Evolutionary conservation across 2,329 filamentous ascomycete genomes (phyloP).

Genomic region (Aspergillus thermomutatus): DNA sequence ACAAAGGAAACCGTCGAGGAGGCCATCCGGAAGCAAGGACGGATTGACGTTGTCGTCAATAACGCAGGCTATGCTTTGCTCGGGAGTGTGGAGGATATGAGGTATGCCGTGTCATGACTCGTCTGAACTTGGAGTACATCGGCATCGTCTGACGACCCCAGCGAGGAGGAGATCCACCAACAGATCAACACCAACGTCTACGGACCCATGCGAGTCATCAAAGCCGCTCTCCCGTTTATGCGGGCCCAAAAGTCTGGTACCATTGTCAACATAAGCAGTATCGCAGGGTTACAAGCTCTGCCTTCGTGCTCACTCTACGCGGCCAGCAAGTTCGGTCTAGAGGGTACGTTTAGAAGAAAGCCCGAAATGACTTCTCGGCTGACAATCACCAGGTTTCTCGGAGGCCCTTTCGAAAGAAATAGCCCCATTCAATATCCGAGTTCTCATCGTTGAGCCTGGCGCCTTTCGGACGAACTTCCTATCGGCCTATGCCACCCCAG

Average conservation of each 20-base stretch:
- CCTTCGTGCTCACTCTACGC: slow-evolving; percentile 37
- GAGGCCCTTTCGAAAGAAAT: slow-evolving; percentile 39
- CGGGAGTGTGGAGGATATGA: slow-evolving; percentile 19
- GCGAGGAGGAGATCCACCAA: slow-evolving; percentile 13
- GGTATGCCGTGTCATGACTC: slow-evolving; percentile 3
- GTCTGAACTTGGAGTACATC: too few species aligned
- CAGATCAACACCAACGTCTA: slow-evolving; percentile 41
- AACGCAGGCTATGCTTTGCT: slow-evolving; percentile 19
- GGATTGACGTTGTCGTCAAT: slow-evolving; percentile 13
- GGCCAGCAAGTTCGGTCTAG: slow-evolving; percentile 42
- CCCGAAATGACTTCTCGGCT: background rate
- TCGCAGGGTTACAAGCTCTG: slow-evolving; percentile 44
- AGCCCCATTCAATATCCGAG: slow-evolving; percentile 31
- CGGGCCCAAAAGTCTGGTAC: slow-evolving; percentile 31
- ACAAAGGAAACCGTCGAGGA: background rate
- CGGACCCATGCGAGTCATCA: slow-evolving; percentile 39
- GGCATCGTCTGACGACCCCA: background rate
- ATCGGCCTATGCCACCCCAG: slow-evolving; percentile 39
- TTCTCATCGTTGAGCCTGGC: slow-evolving; percentile 44
- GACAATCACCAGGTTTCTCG: slow-evolving; percentile 18
- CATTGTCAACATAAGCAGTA: slow-evolving; percentile 48
- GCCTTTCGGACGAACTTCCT: slow-evolving; percentile 44
- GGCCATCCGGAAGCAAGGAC: slow-evolving; percentile 4
- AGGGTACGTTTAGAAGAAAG: slow-evolving; percentile 18
- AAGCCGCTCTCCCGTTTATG: slow-evolving; percentile 38